A percentile compares a stretch with the other conserved stretches of the same genome.
Conservation (phyloP, 2,329 filamentous ascomycete genomes). For the Ophiostoma tasmaniense region DNA sequence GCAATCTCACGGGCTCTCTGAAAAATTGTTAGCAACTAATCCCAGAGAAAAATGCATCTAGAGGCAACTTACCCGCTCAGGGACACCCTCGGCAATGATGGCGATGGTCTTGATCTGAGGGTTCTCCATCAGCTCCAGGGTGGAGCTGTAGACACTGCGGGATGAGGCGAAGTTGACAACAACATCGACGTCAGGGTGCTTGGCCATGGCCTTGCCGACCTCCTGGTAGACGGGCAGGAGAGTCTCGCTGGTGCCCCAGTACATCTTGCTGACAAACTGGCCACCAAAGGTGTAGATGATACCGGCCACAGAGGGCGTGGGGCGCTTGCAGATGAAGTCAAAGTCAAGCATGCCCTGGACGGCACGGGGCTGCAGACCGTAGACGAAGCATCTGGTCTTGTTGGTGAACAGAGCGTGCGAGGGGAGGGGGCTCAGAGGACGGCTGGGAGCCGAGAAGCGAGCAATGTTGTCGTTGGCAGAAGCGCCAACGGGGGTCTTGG, state of each 20-base stretch:
- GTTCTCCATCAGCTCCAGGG: slow-evolving; percentile 95
- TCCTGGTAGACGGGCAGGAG: slow-evolving; percentile 97
- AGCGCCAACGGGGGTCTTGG: slow-evolving; percentile 37
- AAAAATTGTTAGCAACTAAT: slow-evolving; percentile 4
- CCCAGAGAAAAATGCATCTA: neutral
- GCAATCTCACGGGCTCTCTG: slow-evolving; percentile 96
- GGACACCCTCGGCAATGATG: slow-evolving; percentile 98
- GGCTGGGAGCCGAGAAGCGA: slow-evolving; percentile 87
- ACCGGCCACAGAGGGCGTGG: slow-evolving; percentile 89
- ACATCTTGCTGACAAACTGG: slow-evolving; percentile 99
- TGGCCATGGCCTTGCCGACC: slow-evolving; percentile 82
- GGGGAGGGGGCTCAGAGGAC: slow-evolving; percentile 80
- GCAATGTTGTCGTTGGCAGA: slow-evolving; percentile 98
- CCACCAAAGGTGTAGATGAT: slow-evolving; percentile 99
- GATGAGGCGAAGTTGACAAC: slow-evolving; percentile 99
- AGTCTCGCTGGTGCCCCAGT: slow-evolving; percentile 99
- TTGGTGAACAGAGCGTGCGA: slow-evolving; percentile 93
- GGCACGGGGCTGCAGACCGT: slow-evolving; percentile 93
- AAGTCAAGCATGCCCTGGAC: slow-evolving; percentile 96
- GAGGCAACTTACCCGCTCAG: slow-evolving; percentile 68
- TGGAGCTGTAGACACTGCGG: slow-evolving; percentile 95
- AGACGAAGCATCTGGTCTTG: slow-evolving; percentile 99
- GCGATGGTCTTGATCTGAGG: slow-evolving; percentile 98
- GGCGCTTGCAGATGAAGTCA: slow-evolving; percentile 99
- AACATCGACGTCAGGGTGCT: slow-evolving; percentile 94